Base-by-base conservation (phyloP, 2,329 filamentous ascomycete species). In the Beauveria pseudobassiana region DNA sequence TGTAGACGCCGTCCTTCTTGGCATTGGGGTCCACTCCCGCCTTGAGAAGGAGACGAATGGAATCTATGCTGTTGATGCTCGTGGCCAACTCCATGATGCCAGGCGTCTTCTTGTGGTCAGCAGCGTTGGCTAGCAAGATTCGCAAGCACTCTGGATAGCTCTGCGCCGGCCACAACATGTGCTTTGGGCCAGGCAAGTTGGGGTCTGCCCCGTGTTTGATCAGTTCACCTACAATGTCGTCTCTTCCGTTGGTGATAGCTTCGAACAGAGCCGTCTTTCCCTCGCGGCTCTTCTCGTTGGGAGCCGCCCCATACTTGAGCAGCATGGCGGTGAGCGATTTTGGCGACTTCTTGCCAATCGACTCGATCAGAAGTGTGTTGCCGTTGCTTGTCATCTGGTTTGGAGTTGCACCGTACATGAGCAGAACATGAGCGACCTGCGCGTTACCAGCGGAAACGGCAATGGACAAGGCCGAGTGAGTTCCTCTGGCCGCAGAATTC, bases 151-250 rank as follows among this genome's bases (percentile, higher is more conserved):
- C 73, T 0, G 85, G 77, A 57, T 86, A 79, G 71, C 85, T 83
- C 0, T 81, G 82, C 0, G 86, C 78, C 2, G 85, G 84, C 87
- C 87, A 87, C 26, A 90, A 78, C 72, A 86, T 82, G 73, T 89
- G 84, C 71, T 88, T 87, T 12, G 86, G 86, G 1, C 84, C 86
- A 1, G 87, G 87, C 6, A 89, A 75, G 69, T 90, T 90, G 9
- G 86, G 81, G 67, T 89, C 82, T 2, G 87, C 87, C 3, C 82
- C 80, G 60, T 86, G 79, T 57, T 88, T 73, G 3, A 80, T 69
- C 34, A 80, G 72, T 2, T 69, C 70, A 9, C 73, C 76, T 63
- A 87, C 80, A 1, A 87, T 75, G 62, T 88, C 85, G 54, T 80
- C 73, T 6, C 86, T 79, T 12, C 78, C 79, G 20, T 76, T 75